Percentiles rank a stretch among this genome's conserved stretches.
Conservation (phyloP, 2,329 filamentous ascomycete species). For the Onygenales sp. region DNA sequence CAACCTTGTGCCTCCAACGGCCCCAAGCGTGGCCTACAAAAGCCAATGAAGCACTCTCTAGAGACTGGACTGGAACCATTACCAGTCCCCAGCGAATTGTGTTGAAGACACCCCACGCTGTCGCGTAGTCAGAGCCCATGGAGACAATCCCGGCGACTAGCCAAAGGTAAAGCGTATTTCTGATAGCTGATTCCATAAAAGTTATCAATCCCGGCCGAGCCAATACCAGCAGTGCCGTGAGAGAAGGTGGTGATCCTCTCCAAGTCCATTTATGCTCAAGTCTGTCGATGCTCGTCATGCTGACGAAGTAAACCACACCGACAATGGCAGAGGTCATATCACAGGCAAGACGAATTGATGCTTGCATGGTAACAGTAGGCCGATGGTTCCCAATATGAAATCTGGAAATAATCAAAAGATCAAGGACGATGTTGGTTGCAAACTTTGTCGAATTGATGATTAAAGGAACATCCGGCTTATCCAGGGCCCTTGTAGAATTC, state of each 20-base stretch:
- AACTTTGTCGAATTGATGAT: constrained; percentile 57
- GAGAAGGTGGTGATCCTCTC: constrained; percentile 24
- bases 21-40: constrained; percentile 63
- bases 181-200: constrained; percentile 54
- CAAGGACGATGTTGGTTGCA: constrained; percentile 55
- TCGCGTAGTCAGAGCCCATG: constrained; percentile 56
- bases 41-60: constrained; percentile 55
- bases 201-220: constrained; percentile 49
- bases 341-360: constrained; percentile 53
- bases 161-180: constrained; percentile 64
- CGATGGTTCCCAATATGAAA: constrained; percentile 48
- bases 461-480: constrained; percentile 60
- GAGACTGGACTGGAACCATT: constrained; percentile 61
- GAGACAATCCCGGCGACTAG: constrained; percentile 55
- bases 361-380: constrained; percentile 57
- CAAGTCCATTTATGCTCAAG: constrained; percentile 8
- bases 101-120: constrained; percentile 64
- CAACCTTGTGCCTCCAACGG: constrained; percentile 31
- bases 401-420: constrained; percentile 56
- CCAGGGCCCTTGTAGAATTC: constrained; percentile 53
- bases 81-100: constrained; percentile 65
- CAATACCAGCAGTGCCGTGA: constrained; percentile 42
- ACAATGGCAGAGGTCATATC: constrained; percentile 45
- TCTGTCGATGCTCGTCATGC: constrained; percentile 24
- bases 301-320: constrained; percentile 53